Evolutionary conservation across 75 land plant species (phyloP).

Genomic region (Azolla pinnata): DNA sequence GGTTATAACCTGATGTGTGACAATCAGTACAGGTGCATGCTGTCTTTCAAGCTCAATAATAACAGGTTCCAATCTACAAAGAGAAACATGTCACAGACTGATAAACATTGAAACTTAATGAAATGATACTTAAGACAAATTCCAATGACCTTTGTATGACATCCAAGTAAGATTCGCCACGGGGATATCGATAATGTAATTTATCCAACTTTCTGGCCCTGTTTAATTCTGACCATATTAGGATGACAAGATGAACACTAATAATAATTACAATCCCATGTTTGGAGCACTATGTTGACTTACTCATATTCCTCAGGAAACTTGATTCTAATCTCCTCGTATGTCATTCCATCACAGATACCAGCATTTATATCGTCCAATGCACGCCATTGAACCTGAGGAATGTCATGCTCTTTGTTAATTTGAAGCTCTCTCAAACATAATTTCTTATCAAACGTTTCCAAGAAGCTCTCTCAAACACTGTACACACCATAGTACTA

Average conservation of each 20-base stretch:
- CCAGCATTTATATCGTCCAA: slow-evolving; percentile 96
- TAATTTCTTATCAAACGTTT: no score
- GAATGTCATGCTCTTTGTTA: neutral
- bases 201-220: slow-evolving; percentile 90
- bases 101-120: neutral
- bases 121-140: neutral
- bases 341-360: slow-evolving; percentile 98
- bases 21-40: slow-evolving; percentile 88
- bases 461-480: no score
- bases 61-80: slow-evolving; percentile 84
- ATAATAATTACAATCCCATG: neutral
- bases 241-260: neutral
- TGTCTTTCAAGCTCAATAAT: slow-evolving; percentile 97
- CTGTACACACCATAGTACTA: no score
- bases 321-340: slow-evolving; percentile 86
- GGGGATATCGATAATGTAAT: slow-evolving; percentile 88
- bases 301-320: slow-evolving; percentile 98
- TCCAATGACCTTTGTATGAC: slow-evolving; percentile 79
- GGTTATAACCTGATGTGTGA: slow-evolving; percentile 75
- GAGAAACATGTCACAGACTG: neutral
- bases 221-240: neutral
- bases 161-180: slow-evolving; percentile 97
- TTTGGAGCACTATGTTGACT: slow-evolving; percentile 10
- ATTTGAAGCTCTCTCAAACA: neutral
- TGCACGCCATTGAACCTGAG: slow-evolving; percentile 98